A percentile compares a stretch with the other conserved stretches of the same genome.
Evolutionary conservation across 371 early-diverging fungal species (phyloP).

Genomic region (Lichtheimia ornata): DNA sequence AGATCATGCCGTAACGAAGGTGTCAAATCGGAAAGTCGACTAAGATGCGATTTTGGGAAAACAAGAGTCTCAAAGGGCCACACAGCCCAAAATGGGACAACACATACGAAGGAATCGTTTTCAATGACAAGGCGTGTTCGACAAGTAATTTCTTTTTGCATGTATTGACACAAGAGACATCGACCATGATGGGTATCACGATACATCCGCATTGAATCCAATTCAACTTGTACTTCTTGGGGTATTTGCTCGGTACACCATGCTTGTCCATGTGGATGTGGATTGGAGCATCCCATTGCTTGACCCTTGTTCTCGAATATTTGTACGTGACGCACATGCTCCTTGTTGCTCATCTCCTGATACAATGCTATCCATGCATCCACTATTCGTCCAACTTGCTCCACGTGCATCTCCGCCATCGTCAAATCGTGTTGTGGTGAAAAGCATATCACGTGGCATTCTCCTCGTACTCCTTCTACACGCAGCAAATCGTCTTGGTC

Average conservation of each 20-base stretch:
- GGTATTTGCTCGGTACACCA: conserved; percentile 90
- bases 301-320: conserved; percentile 96
- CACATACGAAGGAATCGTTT: conserved; percentile 77
- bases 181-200: conserved; percentile 36
- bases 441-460: conserved; percentile 90
- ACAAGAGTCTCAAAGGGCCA: conserved; percentile 96
- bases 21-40: conserved; percentile 57
- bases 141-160: conserved; percentile 58
- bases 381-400: conserved; percentile 69
- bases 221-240: conserved; percentile 73
- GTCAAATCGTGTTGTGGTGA: conserved; percentile 87
- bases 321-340: conserved; percentile 73
- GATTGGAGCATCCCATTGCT: conserved; percentile 95
- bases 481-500: conserved; percentile 47
- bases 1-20: conserved; percentile 49
- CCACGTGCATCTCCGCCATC: conserved; percentile 78
- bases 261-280: conserved; percentile 91
- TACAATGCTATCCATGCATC: conserved; percentile 71
- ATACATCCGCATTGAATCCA: conserved; percentile 60
- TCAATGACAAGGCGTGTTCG: conserved; percentile 73
- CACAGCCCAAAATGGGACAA: conserved; percentile 94
- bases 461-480: conserved; percentile 77
- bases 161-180: conserved; percentile 85
- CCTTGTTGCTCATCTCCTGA: conserved; percentile 42
- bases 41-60: conserved; percentile 69